These are phyloP conservation scores for Vigna nakashimae DNA, from an alignment of 306 rosid genomes.

Conservation along the genomic window DNA sequence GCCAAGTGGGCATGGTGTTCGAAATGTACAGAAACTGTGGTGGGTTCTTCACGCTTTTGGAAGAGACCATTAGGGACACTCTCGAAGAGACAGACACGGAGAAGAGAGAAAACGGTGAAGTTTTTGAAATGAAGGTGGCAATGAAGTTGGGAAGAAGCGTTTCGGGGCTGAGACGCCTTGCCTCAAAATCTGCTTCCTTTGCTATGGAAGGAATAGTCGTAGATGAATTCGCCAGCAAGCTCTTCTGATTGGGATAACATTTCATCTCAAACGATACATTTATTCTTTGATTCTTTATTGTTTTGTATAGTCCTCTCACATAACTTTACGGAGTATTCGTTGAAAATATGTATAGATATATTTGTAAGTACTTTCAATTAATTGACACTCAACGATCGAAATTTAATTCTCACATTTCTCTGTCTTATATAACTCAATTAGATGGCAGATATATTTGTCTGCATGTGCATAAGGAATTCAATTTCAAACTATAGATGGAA, in stretches of 20 bases:
- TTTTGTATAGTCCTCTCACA: background rate
- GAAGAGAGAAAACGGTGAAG: constrained; percentile 64
- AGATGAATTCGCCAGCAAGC: constrained; percentile 58
- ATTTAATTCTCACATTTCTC: background rate
- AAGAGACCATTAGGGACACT: constrained; percentile 49
- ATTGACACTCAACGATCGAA: background rate
- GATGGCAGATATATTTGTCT: too few relatives aligned
- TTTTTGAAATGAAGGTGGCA: constrained; percentile 66
- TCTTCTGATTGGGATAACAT: background rate
- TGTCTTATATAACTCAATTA: background rate
- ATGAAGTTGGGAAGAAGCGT: constrained; percentile 65
- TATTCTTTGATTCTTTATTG: background rate
- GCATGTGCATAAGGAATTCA: too few relatives aligned
- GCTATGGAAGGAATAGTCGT: constrained; percentile 45
- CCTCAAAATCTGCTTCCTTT: constrained; percentile 51
- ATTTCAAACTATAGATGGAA: too few relatives aligned
- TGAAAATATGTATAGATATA: background rate
- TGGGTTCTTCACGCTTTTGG: constrained; percentile 59
- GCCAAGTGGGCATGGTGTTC: constrained; percentile 70
- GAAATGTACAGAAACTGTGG: constrained; percentile 72
- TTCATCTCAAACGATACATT: accelerated
- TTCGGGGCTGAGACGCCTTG: constrained; percentile 54
- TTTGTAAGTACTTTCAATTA: background rate
- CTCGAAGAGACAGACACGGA: constrained; percentile 58
- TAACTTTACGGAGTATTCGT: background rate